These are phyloP conservation scores for Penicillium paneum DNA, from an alignment of 2,329 filamentous ascomycete species.

Conservation along the genomic window DNA sequence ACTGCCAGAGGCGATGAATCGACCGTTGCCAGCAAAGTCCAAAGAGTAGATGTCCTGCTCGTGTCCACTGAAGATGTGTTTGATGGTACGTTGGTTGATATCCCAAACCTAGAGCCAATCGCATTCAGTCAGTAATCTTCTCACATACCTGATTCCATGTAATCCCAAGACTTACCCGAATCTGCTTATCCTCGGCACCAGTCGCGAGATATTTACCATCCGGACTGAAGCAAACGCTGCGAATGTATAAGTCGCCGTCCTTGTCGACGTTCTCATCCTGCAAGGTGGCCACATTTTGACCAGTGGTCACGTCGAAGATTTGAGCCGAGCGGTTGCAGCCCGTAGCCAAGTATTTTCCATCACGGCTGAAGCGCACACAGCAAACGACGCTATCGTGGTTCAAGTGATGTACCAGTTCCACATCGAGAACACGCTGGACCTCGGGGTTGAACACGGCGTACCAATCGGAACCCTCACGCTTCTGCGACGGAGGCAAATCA, in stretches of 20 bases:
- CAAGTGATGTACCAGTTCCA: slow-evolving; percentile 89
- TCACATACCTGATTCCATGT: not conserved
- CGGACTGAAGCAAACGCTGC: slow-evolving; percentile 97
- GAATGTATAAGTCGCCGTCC: slow-evolving; percentile 90
- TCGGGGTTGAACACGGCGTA: slow-evolving; percentile 95
- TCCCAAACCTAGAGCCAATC: slow-evolving; percentile 76
- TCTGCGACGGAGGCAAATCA: slow-evolving; percentile 76
- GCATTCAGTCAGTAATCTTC: slow-evolving; percentile 9
- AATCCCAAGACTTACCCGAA: slow-evolving; percentile 62
- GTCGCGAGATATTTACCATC: slow-evolving; percentile 92
- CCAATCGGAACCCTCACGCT: slow-evolving; percentile 89
- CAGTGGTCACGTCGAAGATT: slow-evolving; percentile 89
- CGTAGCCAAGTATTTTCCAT: slow-evolving; percentile 93
- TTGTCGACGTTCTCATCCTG: slow-evolving; percentile 86
- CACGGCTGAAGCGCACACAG: slow-evolving; percentile 93
- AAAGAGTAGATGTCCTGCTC: slow-evolving; percentile 98
- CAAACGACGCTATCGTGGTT: slow-evolving; percentile 95
- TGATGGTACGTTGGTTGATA: slow-evolving; percentile 76
- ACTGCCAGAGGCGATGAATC: slow-evolving; percentile 91
- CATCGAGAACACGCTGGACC: slow-evolving; percentile 83
- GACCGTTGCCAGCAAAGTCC: slow-evolving; percentile 89
- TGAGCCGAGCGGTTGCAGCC: slow-evolving; percentile 99
- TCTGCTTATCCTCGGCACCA: slow-evolving; percentile 95
- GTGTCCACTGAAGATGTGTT: slow-evolving; percentile 91
- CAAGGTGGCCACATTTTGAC: slow-evolving; percentile 82